phyloP scores from a whole-genome alignment of 2,329 filamentous ascomycete genomes.

The Epichloe coenophiala region DNA sequence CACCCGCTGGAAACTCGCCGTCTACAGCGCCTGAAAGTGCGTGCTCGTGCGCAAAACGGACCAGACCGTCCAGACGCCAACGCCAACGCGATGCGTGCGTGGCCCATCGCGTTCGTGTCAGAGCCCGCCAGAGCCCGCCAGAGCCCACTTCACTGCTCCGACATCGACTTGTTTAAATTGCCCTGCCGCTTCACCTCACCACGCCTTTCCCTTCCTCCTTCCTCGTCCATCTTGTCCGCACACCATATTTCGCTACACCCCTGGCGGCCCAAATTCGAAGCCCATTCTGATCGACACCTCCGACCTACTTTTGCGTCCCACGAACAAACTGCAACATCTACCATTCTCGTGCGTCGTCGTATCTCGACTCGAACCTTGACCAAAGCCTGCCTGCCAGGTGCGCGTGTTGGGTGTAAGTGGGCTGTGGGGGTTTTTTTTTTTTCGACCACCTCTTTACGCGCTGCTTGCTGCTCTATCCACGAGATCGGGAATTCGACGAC shows the following conservation, averaged over 20 bases:
- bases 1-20: too few species aligned
- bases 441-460: slow-evolving; percentile 1
- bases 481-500: slow-evolving; percentile 4
- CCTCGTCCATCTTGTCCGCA: not conserved
- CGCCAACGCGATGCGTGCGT: slow-evolving; percentile 11
- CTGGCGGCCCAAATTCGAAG: slow-evolving; percentile 1
- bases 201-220: not conserved
- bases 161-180: slow-evolving; percentile 1
- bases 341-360: not conserved
- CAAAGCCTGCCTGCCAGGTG: not conserved
- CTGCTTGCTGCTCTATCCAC: slow-evolving; percentile 9
- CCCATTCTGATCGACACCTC: not conserved
- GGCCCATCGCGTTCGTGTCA: slow-evolving; percentile 10
- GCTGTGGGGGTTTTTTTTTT: not conserved
- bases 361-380: not conserved
- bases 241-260: not conserved
- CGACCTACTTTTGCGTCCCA: slow-evolving; percentile 1
- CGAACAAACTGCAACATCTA: not conserved
- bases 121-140: slow-evolving; percentile 2
- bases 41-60: not conserved
- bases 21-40: not conserved
- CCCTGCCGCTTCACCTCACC: not conserved
- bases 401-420: slow-evolving; percentile 3
- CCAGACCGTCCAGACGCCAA: not conserved
- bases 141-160: slow-evolving; percentile 3